These are phyloP conservation scores for Heliamphora pulchella DNA, from an alignment of 179 eudicot genomes.

Conservation along the genomic window DNA sequence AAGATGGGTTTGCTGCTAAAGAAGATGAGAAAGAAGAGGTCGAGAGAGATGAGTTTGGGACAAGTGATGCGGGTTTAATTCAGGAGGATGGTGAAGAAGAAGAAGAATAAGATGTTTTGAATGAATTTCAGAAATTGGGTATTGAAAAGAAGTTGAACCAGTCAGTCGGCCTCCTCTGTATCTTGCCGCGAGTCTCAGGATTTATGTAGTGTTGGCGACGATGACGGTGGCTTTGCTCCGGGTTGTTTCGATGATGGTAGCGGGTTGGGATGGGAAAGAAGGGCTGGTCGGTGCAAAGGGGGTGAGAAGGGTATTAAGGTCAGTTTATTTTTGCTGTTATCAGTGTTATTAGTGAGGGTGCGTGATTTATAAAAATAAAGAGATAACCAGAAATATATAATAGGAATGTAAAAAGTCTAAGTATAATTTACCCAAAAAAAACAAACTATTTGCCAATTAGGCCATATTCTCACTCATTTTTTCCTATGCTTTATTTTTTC, in stretches of 20 bases:
- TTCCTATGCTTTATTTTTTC: not conserved
- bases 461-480: too few species aligned
- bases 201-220: conserved; percentile 13
- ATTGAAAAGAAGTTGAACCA: conserved; percentile 15
- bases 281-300: conserved; percentile 43
- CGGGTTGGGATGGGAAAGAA: conserved; percentile 33
- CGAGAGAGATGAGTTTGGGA: conserved; percentile 2
- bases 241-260: conserved; percentile 26
- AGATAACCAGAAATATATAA: too few species aligned
- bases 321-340: too few species aligned
- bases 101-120: not conserved
- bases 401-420: too few species aligned
- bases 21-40: not conserved
- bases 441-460: too few species aligned
- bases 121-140: conserved; percentile 19
- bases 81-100: not conserved
- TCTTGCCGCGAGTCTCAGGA: conserved; percentile 40
- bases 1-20: not conserved
- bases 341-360: too few species aligned
- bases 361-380: too few species aligned
- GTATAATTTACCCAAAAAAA: too few species aligned
- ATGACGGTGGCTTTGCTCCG: conserved; percentile 19
- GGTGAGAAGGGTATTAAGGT: too few species aligned
- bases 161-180: conserved; percentile 25
- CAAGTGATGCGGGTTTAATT: conserved; percentile 20